A percentile compares a stretch with the other conserved stretches of the same genome.
These are phyloP conservation scores for Sugiyamaella sp. DNA, from an alignment of 1,139 yeast species.

Conservation along the genomic window DNA sequence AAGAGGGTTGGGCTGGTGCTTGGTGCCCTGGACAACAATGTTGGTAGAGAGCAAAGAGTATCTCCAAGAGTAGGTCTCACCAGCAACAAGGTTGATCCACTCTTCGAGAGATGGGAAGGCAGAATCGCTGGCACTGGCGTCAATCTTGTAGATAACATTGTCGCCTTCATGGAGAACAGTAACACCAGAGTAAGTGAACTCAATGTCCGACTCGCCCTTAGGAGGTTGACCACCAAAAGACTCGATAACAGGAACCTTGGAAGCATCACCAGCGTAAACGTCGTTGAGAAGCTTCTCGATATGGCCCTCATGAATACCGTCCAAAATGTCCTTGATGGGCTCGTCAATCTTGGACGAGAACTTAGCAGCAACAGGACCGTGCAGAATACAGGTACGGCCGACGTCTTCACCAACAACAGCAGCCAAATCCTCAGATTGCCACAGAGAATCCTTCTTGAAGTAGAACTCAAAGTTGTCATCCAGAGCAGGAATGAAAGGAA, in stretches of 20 bases:
- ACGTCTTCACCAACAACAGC: constrained; percentile 96
- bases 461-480: constrained; percentile 93
- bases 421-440: constrained; percentile 98
- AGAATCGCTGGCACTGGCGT: constrained; percentile 48
- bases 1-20: constrained; percentile 77
- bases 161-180: constrained; percentile 44
- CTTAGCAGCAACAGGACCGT: constrained; percentile 98
- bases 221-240: constrained; percentile 73
- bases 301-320: constrained; percentile 88
- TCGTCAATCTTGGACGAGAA: constrained; percentile 84
- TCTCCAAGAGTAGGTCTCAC: constrained; percentile 81
- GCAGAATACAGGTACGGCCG: constrained; percentile 96
- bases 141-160: constrained; percentile 53
- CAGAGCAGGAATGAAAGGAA: constrained; percentile 93
- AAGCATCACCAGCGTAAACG: constrained; percentile 66
- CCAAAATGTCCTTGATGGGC: constrained; percentile 90
- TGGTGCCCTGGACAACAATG: constrained; percentile 81
- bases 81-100: constrained; percentile 87
- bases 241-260: constrained; percentile 83
- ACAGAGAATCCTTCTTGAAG: constrained; percentile 97
- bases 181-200: constrained; percentile 42
- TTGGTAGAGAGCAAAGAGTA: constrained; percentile 82
- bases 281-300: constrained; percentile 70
- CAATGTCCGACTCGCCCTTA: constrained; percentile 39
- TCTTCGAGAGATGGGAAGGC: constrained; percentile 45